Percentiles rank a stretch among this genome's conserved stretches.
phyloP scores from a whole-genome alignment of 2,329 filamentous ascomycete species.

The Amauroascus verrucosus region DNA sequence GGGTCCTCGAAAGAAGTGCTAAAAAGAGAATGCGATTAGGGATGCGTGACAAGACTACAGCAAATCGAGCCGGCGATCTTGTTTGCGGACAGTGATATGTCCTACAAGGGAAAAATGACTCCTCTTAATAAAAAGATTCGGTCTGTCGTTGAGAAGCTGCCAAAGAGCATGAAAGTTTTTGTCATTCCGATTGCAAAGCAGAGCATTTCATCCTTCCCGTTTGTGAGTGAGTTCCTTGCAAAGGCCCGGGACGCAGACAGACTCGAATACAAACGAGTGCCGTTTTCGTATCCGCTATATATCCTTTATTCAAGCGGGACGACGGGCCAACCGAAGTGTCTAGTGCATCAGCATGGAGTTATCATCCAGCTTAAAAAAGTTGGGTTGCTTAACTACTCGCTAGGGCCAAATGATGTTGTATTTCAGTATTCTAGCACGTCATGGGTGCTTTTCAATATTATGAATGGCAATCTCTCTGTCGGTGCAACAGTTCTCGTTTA shows the following conservation, averaged over 20 bases:
- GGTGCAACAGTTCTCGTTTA: conserved; percentile 31
- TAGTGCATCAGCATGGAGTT: conserved; percentile 37
- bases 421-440: conserved; percentile 40
- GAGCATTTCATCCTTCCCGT: conserved; percentile 19
- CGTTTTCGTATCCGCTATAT: conserved; percentile 36
- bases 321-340: conserved; percentile 38
- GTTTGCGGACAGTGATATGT: conserved; percentile 34
- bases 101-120: conserved; percentile 32
- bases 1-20: not conserved
- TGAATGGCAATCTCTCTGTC: conserved; percentile 35
- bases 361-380: conserved; percentile 39
- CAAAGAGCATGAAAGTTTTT: conserved; percentile 18
- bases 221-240: conserved; percentile 26
- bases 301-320: conserved; percentile 39
- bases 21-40: conserved; percentile 12
- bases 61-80: conserved; percentile 34
- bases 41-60: conserved; percentile 29
- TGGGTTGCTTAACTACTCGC: conserved; percentile 36
- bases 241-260: conserved; percentile 23
- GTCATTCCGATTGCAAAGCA: conserved; percentile 17
- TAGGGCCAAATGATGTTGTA: conserved; percentile 32
- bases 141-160: conserved; percentile 25
- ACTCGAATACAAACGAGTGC: conserved; percentile 30
- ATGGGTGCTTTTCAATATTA: conserved; percentile 41
- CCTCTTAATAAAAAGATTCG: conserved; percentile 26